phyloP scores from a whole-genome alignment of 306 rosid genomes.

The Pterocarpus macrocarpus region DNA sequence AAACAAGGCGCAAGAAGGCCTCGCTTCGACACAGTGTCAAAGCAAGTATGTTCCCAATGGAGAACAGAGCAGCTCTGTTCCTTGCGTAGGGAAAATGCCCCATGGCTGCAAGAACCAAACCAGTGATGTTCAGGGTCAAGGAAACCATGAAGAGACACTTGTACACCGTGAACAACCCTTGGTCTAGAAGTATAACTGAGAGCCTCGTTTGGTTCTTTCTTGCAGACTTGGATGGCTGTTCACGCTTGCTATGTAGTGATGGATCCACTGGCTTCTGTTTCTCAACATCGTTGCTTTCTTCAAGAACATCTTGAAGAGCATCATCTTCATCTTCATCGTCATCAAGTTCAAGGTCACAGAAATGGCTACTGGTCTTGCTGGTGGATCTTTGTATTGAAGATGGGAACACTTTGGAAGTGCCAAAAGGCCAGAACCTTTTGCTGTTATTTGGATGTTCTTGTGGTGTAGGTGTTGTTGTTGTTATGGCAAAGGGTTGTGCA shows the following conservation, averaged over 20 bases:
- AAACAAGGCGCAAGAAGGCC: conserved; percentile 55
- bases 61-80: conserved; percentile 51
- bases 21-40: conserved; percentile 60
- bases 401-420: conserved; percentile 47
- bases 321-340: background rate
- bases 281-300: conserved; percentile 36
- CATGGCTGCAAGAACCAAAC: conserved; percentile 52
- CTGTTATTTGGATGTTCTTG: conserved; percentile 3
- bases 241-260: conserved; percentile 7
- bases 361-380: conserved; percentile 62
- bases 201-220: conserved; percentile 48
- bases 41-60: conserved; percentile 56
- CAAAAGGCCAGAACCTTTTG: conserved; percentile 32
- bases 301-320: background rate
- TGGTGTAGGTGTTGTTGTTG: background rate
- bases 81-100: conserved; percentile 55
- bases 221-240: conserved; percentile 39
- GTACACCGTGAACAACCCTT: conserved; percentile 66
- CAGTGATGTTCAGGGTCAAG: conserved; percentile 49
- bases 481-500: conserved; percentile 55
- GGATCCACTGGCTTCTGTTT: conserved; percentile 10
- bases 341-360: conserved; percentile 56
- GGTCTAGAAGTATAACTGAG: conserved; percentile 61
- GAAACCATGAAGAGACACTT: conserved; percentile 57
- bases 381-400: conserved; percentile 41